A percentile compares a stretch with the other conserved stretches of the same genome.
phyloP scores from a whole-genome alignment of 2,329 filamentous ascomycete genomes.

The Colletotrichum nymphaeae region DNA sequence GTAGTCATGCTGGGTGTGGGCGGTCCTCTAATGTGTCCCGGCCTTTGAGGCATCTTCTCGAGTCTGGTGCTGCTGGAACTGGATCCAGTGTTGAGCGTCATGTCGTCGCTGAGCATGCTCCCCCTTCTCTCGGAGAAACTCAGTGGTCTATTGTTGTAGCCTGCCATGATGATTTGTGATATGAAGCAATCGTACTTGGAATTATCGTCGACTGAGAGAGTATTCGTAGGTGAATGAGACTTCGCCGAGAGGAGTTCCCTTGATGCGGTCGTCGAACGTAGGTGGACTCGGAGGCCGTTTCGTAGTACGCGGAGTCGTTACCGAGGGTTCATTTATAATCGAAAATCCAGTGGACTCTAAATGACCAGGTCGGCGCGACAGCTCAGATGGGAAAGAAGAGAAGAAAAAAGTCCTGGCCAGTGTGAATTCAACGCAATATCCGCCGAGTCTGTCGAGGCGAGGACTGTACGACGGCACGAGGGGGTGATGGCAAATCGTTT shows the following conservation, averaged over 20 bases:
- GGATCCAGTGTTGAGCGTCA: slow-evolving; percentile 64
- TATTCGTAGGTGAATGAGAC: not conserved
- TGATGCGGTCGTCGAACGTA: not conserved
- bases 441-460: not conserved
- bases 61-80: slow-evolving; percentile 57
- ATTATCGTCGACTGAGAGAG: not conserved
- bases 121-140: slow-evolving; percentile 73
- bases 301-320: slow-evolving; percentile 7
- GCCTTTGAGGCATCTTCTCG: slow-evolving; percentile 65
- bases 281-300: not conserved
- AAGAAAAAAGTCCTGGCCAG: too few species aligned
- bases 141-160: slow-evolving; percentile 58
- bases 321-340: slow-evolving; percentile 19
- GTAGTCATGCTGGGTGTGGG: slow-evolving; percentile 76
- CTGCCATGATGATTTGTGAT: slow-evolving; percentile 48
- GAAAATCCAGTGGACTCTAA: not conserved
- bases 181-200: not conserved
- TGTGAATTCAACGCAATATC: not conserved
- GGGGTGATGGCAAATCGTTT: not conserved
- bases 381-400: not conserved
- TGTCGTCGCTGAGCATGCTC: slow-evolving; percentile 67
- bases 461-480: not conserved
- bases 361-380: not conserved
- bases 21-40: slow-evolving; percentile 63
- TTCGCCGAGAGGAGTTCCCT: not conserved